Evolutionary conservation across 2,329 filamentous ascomycete species (phyloP), one percentile per base, ranked within the genome.

Genomic region (Neodidymelliopsis sp.): DNA sequence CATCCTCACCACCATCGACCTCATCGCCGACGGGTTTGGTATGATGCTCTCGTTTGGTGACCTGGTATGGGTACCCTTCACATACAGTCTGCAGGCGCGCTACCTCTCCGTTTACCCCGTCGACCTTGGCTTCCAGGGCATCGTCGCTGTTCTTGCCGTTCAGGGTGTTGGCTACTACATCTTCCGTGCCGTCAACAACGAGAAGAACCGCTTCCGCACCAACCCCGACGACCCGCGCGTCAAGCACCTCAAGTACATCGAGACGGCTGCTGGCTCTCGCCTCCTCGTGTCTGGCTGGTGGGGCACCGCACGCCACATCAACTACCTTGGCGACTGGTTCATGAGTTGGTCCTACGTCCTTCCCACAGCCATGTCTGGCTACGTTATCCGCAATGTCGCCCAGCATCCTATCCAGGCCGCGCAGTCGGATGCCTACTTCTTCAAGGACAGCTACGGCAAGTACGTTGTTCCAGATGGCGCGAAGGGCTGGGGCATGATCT

Each of bases 41-140:
- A 91, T 91, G 77, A 97, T 97, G 93, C 81, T 97, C 24, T 81
- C 90, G 2, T 97, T 97, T 69, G 93, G 91, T 46, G 93, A 97
- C 65, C 80, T 97, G 5, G 89, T 89, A 54, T 97, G 93, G 93
- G 83, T 97, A 2, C 93, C 93, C 0, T 96, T 96, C 71, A 81
- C 90, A 49, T 97, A 96, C 79, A 89, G 85, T 13, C 79, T 90
- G 25, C 92, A 96, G 74, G 85, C 88, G 6, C 86, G 90, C 31
- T 97, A 97, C 72, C 84, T 97, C 5, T 83, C 91, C 1, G 81
- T 88, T 9, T 88, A 95, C 73, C 93, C 93, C 0, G 77, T 91
- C 11, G 80, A 86, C n/a, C 85, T 97, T 5, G 91, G 91, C 1
- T 77, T 83, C 25, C 63, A 77, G 11, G 89, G 89, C 9, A 78